These are phyloP conservation scores for Naganishia antarctica DNA, from an alignment of 768 basidiomycete genomes.

Conservation along the genomic window DNA sequence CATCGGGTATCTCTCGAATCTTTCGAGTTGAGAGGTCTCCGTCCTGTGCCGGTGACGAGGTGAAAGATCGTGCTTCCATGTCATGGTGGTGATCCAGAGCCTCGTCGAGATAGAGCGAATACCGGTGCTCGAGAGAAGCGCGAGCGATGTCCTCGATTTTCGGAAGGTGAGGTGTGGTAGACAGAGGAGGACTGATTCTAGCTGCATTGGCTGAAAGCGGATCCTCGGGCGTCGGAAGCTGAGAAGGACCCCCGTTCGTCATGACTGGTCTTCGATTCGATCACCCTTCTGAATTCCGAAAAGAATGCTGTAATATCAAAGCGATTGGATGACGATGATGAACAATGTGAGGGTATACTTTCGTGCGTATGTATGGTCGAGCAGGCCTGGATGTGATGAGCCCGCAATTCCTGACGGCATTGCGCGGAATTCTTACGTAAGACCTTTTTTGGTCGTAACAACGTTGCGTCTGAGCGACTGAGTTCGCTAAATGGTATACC, in stretches of 20 bases:
- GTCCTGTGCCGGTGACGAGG: not conserved
- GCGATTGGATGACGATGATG: too few species aligned
- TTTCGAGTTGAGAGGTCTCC: not conserved
- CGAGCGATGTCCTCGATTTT: not conserved
- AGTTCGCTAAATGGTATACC: too few species aligned
- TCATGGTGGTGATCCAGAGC: not conserved
- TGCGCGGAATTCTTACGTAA: too few species aligned
- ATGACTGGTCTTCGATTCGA: too few species aligned
- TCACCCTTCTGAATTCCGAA: too few species aligned
- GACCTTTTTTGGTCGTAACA: too few species aligned
- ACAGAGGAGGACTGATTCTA: not conserved
- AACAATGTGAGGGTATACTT: too few species aligned
- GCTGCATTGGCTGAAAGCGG: slow-evolving; percentile 1
- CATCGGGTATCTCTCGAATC: not conserved
- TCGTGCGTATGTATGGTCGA: too few species aligned
- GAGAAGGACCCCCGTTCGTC: not conserved
- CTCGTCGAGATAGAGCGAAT: not conserved
- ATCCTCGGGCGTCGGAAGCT: not conserved
- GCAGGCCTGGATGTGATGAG: too few species aligned
- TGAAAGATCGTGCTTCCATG: not conserved
- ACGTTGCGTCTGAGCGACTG: too few species aligned
- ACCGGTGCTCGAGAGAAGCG: slow-evolving; percentile 1
- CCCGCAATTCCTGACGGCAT: too few species aligned
- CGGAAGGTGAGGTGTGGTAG: slow-evolving; percentile 2
- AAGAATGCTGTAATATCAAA: too few species aligned